Percentiles rank a stretch among this genome's conserved stretches.
Conservation (phyloP, 1,284 basidiomycete species). For the Apiotrichum akiyoshidainum region DNA sequence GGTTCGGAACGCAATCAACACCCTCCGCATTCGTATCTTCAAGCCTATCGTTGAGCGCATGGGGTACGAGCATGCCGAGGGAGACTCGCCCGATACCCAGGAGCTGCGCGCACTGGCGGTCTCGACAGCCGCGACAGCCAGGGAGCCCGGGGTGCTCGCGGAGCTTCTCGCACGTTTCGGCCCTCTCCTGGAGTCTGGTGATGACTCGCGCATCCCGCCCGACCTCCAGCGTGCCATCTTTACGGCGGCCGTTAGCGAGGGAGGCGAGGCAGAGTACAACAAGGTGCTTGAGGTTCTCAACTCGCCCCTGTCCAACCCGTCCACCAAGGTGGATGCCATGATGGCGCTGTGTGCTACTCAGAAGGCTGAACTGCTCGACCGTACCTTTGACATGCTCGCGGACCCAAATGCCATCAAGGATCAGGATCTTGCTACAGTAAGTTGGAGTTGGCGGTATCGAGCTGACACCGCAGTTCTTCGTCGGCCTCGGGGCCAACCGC, state of each 20-base stretch:
- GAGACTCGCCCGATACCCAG: conserved; percentile 67
- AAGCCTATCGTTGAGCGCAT: conserved; percentile 72
- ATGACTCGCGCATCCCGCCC: conserved; percentile 74
- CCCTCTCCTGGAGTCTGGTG: conserved; percentile 65
- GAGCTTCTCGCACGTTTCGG: conserved; percentile 73
- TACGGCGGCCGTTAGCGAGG: conserved; percentile 60
- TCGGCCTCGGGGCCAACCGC: conserved; percentile 43
- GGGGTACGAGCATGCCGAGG: conserved; percentile 69
- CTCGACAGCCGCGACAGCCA: conserved; percentile 60
- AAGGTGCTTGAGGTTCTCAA: conserved; percentile 63
- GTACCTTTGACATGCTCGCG: conserved; percentile 60
- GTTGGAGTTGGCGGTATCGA: conserved; percentile 42
- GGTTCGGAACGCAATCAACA: conserved; percentile 61
- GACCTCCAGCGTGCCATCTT: conserved; percentile 59
- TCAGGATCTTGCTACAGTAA: conserved; percentile 58
- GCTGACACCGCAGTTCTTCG: conserved; percentile 31
- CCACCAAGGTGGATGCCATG: conserved; percentile 66
- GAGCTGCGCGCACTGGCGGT: conserved; percentile 78
- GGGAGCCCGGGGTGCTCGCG: conserved; percentile 64
- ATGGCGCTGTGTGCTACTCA: conserved; percentile 36
- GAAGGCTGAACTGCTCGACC: conserved; percentile 53
- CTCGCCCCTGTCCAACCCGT: conserved; percentile 68
- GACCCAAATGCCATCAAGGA: conserved; percentile 57
- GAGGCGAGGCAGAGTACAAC: conserved; percentile 73
- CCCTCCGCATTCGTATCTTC: conserved; percentile 68